A percentile compares a stretch with the other conserved stretches of the same genome.
Conservation (phyloP, 371 early-diverging fungal genomes). For the Parasitella parasitica region DNA sequence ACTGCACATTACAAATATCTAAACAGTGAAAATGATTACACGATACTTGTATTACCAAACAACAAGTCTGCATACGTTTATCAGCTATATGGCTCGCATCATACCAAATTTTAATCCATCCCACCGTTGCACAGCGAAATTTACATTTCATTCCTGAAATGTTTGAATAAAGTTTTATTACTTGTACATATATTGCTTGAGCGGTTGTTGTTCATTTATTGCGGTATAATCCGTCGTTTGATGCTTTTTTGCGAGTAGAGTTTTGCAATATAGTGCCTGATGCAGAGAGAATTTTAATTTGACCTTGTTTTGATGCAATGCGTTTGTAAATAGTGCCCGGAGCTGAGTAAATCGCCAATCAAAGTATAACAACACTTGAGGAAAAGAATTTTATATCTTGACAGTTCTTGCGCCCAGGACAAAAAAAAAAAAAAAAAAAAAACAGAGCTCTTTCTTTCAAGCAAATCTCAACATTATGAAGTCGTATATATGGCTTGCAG, state of each 20-base stretch:
- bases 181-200: too few species aligned
- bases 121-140: background rate
- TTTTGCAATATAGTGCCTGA: too few species aligned
- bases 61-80: constrained; percentile 12
- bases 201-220: too few species aligned
- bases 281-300: background rate
- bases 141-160: background rate
- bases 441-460: background rate
- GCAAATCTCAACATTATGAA: background rate
- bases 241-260: too few species aligned
- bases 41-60: constrained; percentile 46
- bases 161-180: background rate
- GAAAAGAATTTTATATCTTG: background rate
- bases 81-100: constrained; percentile 26
- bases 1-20: constrained; percentile 49
- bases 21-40: constrained; percentile 65
- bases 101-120: constrained; percentile 3
- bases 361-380: background rate
- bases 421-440: too few species aligned
- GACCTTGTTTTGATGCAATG: background rate
- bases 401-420: too few species aligned
- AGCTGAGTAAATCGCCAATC: background rate
- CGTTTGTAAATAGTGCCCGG: background rate
- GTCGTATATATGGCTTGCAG: constrained; percentile 1
- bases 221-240: too few species aligned